Evolutionary conservation across 2,329 filamentous ascomycete genomes (phyloP).

Genomic region (Talaromyces sp.): DNA sequence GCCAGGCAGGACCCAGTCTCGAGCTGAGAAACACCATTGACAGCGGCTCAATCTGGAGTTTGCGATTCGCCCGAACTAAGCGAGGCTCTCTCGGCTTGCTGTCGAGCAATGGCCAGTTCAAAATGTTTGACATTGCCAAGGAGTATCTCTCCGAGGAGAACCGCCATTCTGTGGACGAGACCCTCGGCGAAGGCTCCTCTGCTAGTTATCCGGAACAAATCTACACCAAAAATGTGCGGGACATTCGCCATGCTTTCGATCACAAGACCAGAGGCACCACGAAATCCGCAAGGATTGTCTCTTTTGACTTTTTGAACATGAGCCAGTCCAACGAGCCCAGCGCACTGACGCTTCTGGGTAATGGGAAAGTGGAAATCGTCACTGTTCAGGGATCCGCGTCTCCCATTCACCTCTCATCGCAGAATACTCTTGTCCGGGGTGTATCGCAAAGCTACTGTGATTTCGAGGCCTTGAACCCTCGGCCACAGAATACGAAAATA

Average conservation of each 20-base stretch:
- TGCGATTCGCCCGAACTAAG: slow-evolving; percentile 56
- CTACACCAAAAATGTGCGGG: slow-evolving; percentile 42
- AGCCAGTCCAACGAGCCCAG: slow-evolving; percentile 44
- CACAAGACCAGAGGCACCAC: slow-evolving; percentile 38
- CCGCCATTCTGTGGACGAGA: slow-evolving; percentile 33
- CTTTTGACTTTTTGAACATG: slow-evolving; percentile 56
- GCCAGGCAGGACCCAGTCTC: slow-evolving; percentile 47
- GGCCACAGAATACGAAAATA: slow-evolving; percentile 22
- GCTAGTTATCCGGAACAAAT: slow-evolving; percentile 38
- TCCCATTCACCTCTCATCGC: slow-evolving; percentile 33
- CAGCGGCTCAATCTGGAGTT: slow-evolving; percentile 54
- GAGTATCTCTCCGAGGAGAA: slow-evolving; percentile 40
- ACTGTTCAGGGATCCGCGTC: slow-evolving; percentile 40
- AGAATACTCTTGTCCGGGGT: slow-evolving; percentile 29
- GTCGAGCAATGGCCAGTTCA: slow-evolving; percentile 56
- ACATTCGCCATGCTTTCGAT: slow-evolving; percentile 42
- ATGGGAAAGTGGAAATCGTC: slow-evolving; percentile 46
- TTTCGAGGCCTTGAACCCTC: slow-evolving; percentile 27
- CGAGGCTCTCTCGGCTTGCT: slow-evolving; percentile 54
- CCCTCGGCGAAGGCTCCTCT: slow-evolving; percentile 35
- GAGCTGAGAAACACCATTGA: slow-evolving; percentile 53
- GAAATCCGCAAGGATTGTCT: slow-evolving; percentile 48
- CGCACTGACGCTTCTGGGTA: slow-evolving; percentile 48
- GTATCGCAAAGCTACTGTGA: slow-evolving; percentile 21
- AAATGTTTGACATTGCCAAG: slow-evolving; percentile 50